Evolutionary conservation across 2,329 filamentous ascomycete species (phyloP).

Genomic region (Penicillium verrucosum): DNA sequence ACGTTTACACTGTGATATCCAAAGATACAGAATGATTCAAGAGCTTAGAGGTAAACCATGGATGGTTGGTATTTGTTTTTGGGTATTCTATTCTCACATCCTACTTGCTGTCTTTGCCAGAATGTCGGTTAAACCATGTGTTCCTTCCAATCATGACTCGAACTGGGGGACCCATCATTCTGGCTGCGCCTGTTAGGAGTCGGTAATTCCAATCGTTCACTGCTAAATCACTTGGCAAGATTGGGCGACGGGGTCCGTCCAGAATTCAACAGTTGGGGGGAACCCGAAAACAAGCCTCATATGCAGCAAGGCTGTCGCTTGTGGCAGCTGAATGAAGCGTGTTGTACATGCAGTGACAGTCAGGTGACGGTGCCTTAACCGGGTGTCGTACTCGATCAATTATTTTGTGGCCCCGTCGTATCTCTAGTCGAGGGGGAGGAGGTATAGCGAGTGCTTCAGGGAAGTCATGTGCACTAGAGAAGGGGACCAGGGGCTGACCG

Average conservation of each 20-base stretch:
- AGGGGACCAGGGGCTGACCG: neutral
- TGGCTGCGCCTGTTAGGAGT: neutral
- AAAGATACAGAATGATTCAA: too few species aligned
- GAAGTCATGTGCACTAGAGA: neutral
- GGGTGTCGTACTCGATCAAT: constrained; percentile 6
- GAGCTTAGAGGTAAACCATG: too few species aligned
- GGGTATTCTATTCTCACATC: neutral
- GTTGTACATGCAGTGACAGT: constrained; percentile 12
- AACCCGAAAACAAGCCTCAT: constrained; percentile 1
- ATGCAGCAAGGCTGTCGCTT: constrained; percentile 4
- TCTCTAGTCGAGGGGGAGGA: neutral
- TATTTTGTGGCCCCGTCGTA: neutral
- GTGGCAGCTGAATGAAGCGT: neutral
- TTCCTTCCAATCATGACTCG: neutral
- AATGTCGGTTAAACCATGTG: neutral
- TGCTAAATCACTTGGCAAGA: neutral
- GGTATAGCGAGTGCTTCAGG: neutral
- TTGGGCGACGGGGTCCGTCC: neutral
- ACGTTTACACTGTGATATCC: neutral
- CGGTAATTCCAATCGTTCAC: neutral
- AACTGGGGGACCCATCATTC: neutral
- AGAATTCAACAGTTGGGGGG: neutral
- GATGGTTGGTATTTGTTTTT: neutral
- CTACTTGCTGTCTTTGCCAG: neutral
- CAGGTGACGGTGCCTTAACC: constrained; percentile 12